Conservation (phyloP, 495 filamentous ascomycete genomes). For the Aspergillus affinis region DNA sequence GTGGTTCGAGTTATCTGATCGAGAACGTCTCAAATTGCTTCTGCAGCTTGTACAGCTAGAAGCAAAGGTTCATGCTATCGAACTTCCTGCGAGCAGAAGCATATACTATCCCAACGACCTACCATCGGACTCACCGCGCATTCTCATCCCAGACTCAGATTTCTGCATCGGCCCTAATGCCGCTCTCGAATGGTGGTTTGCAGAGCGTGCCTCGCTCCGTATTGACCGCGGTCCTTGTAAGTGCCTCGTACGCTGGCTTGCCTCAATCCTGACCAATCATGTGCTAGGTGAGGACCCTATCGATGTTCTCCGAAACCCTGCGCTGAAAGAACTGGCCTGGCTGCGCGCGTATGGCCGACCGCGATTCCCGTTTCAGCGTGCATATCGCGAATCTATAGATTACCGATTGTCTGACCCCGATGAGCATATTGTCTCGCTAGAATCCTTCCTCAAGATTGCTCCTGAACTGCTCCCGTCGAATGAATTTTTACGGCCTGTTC, state of each 20-base stretch:
- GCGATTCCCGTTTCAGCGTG: slow-evolving; percentile 8
- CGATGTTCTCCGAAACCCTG: slow-evolving; percentile 11
- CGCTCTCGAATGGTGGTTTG: slow-evolving; percentile 11
- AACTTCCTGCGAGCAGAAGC: slow-evolving; percentile 22
- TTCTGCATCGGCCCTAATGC: slow-evolving; percentile 13
- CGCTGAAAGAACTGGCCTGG: slow-evolving; percentile 10
- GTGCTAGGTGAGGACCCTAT: slow-evolving; percentile 7
- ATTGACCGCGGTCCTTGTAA: slow-evolving; percentile 14
- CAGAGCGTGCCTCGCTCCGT: slow-evolving; percentile 4
- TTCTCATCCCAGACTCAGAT: slow-evolving; percentile 10
- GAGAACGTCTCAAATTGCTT: slow-evolving; percentile 19
- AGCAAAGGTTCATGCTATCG: slow-evolving; percentile 18
- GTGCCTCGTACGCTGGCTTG: slow-evolving; percentile 6
- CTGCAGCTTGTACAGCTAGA: slow-evolving; percentile 23
- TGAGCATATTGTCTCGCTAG: slow-evolving; percentile 11
- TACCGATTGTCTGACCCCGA: slow-evolving; percentile 8
- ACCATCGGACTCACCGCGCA: slow-evolving; percentile 8
- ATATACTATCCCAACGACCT: slow-evolving; percentile 19
- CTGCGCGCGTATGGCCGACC: slow-evolving; percentile 8
- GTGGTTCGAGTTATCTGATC: slow-evolving; percentile 20
- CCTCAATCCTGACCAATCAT: slow-evolving; percentile 6
- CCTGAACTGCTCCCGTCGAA: slow-evolving; percentile 9
- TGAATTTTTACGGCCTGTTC: slow-evolving; percentile 7
- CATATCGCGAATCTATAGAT: slow-evolving; percentile 8
- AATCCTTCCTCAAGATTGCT: slow-evolving; percentile 11